phyloP scores from a whole-genome alignment of 2,329 filamentous ascomycete species.

The Claviceps citrina region DNA sequence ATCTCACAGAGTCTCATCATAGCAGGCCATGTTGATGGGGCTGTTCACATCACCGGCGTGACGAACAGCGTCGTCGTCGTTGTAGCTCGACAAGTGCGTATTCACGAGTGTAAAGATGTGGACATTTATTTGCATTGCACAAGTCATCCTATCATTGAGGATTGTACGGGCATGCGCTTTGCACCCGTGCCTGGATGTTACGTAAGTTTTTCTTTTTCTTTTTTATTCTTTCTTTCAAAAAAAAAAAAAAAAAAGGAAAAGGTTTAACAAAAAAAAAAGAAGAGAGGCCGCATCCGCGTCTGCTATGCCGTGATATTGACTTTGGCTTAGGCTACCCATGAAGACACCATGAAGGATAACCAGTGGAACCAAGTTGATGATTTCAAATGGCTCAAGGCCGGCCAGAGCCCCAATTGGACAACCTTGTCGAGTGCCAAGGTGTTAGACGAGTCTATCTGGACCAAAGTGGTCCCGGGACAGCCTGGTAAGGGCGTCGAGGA shows the following conservation, averaged over 20 bases:
- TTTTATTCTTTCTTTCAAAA: too few relatives aligned
- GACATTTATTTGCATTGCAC: conserved; percentile 70
- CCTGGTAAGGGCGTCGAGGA: conserved; percentile 47
- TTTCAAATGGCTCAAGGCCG: conserved; percentile 89
- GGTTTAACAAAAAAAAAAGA: too few relatives aligned
- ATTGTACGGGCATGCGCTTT: conserved; percentile 66
- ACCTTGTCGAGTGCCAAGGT: conserved; percentile 46
- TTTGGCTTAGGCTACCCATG: conserved; percentile 13
- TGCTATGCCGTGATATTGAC: background rate
- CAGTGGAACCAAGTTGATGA: conserved; percentile 87
- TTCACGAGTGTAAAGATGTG: conserved; percentile 73
- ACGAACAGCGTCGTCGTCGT: conserved; percentile 62
- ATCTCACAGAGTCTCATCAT: conserved; percentile 58
- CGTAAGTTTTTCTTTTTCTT: conserved; percentile 47
- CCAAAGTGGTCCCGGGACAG: conserved; percentile 47
- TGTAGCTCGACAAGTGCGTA: conserved; percentile 71
- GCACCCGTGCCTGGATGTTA: conserved; percentile 55
- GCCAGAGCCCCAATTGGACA: conserved; percentile 78
- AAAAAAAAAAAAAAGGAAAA: too few relatives aligned
- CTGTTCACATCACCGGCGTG: conserved; percentile 68
- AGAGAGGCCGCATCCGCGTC: too few relatives aligned
- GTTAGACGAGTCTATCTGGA: conserved; percentile 52
- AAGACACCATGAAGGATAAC: conserved; percentile 33
- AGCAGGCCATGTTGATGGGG: conserved; percentile 61
- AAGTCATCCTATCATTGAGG: conserved; percentile 86